Evolutionary conservation across 495 filamentous ascomycete genomes (phyloP).

Genomic region (Talaromyces adpressus): DNA sequence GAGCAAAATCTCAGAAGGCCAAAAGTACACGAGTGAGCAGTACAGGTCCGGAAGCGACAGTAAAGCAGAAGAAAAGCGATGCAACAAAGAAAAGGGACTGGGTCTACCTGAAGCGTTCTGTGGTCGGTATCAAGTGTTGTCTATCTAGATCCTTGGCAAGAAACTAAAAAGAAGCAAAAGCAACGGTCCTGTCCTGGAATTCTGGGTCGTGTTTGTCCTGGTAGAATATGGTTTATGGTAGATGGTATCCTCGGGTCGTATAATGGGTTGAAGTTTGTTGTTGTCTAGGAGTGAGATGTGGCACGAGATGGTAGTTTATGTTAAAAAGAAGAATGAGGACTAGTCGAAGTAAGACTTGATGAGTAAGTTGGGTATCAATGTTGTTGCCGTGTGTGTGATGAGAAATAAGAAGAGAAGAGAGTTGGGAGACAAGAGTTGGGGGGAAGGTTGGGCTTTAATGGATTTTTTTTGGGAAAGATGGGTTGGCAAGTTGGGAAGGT

Average conservation of each 20-base stretch:
- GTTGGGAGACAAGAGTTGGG: conserved; percentile 5
- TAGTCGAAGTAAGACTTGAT: neutral
- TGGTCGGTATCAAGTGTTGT: conserved; percentile 14
- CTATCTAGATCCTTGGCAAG: conserved; percentile 18
- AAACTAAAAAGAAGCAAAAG: conserved; percentile 18
- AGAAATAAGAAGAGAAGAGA: neutral
- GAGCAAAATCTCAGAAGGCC: conserved; percentile 12
- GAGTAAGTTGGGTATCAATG: conserved; percentile 6
- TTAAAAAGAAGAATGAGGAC: neutral
- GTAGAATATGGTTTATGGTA: neutral
- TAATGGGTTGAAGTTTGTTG: neutral
- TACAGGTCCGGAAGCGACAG: conserved; percentile 20
- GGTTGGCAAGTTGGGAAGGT: neutral
- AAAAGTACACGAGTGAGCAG: conserved; percentile 10
- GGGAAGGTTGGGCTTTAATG: conserved; percentile 10
- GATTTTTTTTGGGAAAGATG: neutral
- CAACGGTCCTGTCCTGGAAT: conserved; percentile 10
- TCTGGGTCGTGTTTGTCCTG: conserved; percentile 7
- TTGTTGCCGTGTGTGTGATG: neutral
- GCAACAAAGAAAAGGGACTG: conserved; percentile 27
- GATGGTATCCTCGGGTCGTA: conserved; percentile 1
- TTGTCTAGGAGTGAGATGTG: neutral
- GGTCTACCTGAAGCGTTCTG: conserved; percentile 37
- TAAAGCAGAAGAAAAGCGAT: conserved; percentile 13
- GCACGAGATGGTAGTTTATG: neutral